These are phyloP conservation scores for Leishmania tropica DNA, from an alignment of 208 protist species.

Conservation along the genomic window DNA sequence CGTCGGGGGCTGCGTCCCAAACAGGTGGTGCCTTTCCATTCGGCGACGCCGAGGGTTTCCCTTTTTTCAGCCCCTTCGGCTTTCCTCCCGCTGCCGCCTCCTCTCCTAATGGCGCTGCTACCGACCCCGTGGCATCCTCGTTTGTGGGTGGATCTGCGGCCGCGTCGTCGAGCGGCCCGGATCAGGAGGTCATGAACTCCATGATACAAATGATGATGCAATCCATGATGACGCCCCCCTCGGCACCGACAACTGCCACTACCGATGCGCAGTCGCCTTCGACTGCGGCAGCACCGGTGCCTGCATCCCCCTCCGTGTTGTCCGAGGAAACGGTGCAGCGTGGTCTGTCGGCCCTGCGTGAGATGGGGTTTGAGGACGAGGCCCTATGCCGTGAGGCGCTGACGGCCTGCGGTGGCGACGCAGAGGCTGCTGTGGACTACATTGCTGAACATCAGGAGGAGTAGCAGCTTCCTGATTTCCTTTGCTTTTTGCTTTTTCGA, in stretches of 20 bases:
- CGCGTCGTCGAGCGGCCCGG: background rate
- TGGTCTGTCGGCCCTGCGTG: slow-evolving; percentile 20
- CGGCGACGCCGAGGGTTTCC: background rate
- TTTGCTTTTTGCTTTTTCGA: background rate
- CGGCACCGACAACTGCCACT: background rate
- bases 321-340: slow-evolving; percentile 21
- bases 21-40: background rate
- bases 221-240: background rate
- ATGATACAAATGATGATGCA: slow-evolving; percentile 3
- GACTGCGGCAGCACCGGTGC: background rate
- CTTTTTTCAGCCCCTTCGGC: background rate
- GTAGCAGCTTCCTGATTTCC: background rate
- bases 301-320: background rate
- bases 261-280: background rate
- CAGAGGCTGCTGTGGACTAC: slow-evolving; percentile 72
- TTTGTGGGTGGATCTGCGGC: no score
- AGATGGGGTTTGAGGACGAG: slow-evolving; percentile 89
- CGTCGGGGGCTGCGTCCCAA: background rate
- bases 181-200: background rate
- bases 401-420: slow-evolving; percentile 55
- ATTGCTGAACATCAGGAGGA: slow-evolving; percentile 43
- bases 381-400: slow-evolving; percentile 59
- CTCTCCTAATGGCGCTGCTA: background rate
- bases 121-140: background rate
- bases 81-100: background rate